Evolutionary conservation across 2,329 filamentous ascomycete species (phyloP).

Genomic region (Stagonosporopsis tanaceti): DNA sequence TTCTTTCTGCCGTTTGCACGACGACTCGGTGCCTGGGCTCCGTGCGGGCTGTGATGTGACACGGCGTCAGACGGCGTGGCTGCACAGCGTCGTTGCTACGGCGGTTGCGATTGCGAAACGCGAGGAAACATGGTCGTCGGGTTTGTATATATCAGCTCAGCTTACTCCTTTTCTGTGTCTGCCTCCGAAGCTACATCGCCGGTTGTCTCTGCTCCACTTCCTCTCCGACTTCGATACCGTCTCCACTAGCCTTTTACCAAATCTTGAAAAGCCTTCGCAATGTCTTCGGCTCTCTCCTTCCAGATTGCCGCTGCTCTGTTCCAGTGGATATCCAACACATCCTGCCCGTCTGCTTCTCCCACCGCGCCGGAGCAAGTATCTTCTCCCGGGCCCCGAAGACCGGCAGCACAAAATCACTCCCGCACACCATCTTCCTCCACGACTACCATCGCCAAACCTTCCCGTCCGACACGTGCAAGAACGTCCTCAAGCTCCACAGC

Average conservation of each 20-base stretch:
- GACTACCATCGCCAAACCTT: background rate
- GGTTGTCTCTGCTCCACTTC: background rate
- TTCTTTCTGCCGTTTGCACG: background rate
- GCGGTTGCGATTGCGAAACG: background rate
- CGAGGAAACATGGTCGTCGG: background rate
- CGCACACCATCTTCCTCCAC: background rate
- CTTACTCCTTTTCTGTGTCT: background rate
- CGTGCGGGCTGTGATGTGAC: slow-evolving; percentile 5
- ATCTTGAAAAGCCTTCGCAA: background rate
- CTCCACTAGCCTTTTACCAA: background rate
- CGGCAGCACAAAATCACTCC: background rate
- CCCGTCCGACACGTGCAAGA: background rate
- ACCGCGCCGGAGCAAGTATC: background rate
- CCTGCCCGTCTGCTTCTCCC: background rate
- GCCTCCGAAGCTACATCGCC: background rate
- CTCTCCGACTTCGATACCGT: background rate
- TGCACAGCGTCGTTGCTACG: slow-evolving; percentile 10
- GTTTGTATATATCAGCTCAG: slow-evolving; percentile 3
- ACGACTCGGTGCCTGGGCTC: slow-evolving; percentile 1
- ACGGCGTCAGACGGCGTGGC: background rate
- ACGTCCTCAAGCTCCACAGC: background rate
- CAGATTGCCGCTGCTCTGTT: slow-evolving; percentile 10
- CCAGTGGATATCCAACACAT: slow-evolving; percentile 6
- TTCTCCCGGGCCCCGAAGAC: background rate
- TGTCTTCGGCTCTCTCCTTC: slow-evolving; percentile 15